These are phyloP conservation scores for Cicer judaicum DNA, from an alignment of 306 rosid species.

Conservation along the genomic window DNA sequence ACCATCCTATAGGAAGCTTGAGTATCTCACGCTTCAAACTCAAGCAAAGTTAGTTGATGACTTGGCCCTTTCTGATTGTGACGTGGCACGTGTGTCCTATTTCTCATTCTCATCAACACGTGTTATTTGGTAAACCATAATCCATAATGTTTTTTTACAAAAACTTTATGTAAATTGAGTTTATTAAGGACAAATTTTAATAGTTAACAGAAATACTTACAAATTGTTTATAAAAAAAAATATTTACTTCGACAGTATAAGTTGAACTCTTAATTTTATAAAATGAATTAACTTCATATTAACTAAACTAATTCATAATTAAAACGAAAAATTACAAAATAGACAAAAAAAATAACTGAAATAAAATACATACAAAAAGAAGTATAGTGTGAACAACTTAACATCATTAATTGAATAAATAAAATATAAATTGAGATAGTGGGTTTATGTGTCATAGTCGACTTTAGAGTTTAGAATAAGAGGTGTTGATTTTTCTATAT, in stretches of 20 bases:
- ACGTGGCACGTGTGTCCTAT: conserved; percentile 56
- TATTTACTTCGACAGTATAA: no score
- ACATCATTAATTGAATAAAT: background rate
- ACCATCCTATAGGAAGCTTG: background rate
- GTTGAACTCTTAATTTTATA: no score
- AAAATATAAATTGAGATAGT: conserved; percentile 34
- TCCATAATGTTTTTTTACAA: no score
- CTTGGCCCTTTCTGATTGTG: conserved; percentile 62
- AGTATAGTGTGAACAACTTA: background rate
- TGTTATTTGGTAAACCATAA: conserved; percentile 14
- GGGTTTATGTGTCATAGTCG: conserved; percentile 27
- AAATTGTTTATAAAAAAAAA: no score
- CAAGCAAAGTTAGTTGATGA: conserved; percentile 63
- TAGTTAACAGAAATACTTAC: no score
- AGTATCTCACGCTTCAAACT: conserved; percentile 58
- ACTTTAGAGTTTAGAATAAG: conserved; percentile 37
- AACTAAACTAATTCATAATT: background rate
- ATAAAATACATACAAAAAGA: background rate
- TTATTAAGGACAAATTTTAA: no score
- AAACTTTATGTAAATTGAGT: no score
- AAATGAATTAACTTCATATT: no score
- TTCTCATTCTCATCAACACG: conserved; percentile 40
- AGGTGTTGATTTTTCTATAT: conserved; percentile 41
- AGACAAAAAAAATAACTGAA: background rate
- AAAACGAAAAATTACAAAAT: background rate